Base-by-base conservation (phyloP, 768 basidiomycete species). In the Lyophyllum semitale region DNA sequence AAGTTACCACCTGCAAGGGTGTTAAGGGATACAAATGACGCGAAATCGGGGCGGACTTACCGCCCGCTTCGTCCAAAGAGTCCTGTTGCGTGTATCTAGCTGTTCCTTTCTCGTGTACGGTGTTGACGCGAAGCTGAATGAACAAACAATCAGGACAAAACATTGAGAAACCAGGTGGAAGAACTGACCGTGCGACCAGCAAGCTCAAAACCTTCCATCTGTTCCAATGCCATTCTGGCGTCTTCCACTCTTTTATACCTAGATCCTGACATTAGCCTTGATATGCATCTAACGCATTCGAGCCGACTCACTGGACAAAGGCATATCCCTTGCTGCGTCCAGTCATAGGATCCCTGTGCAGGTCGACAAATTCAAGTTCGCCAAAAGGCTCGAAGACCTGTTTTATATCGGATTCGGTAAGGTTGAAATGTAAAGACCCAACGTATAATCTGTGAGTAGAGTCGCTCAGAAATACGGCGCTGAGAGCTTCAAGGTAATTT, bases 301-400 rank as follows among this genome's bases (percentile, higher is more conserved):
- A 25, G n/a, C 47, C 12, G 9, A 74, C 88, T 61, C 66, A 98
- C 91, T 99, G 96, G 37, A 99, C 90, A 68, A 98, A 99, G 13
- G 93, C 94, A 72, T 96, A 98, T 33, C 97, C 97, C 71, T 98
- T 98, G 76, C 93, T 95, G 64, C 93, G 86, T 35, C 95, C 95
- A 48, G 95, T 95, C 83, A 85, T 86, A 3, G 93, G 90, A 71
- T 98, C 95, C 70, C 91, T 86, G 73, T 97, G 97, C 66, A 98
- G 83, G 80, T 99, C 96, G 70, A 99, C 95, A 76, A 95, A 95
- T 74, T 96, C 96, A 63, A 99, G 81, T 75, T 95, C 92, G 65
- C 97, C 97, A 71, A 98, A 99, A 9, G 96, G 95, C 69, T 97
- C 95, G 72, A 99, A 99, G 63, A 99, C 96, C 84, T 98, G 95